phyloP scores from a whole-genome alignment of 768 basidiomycete genomes.

The Lentinus brumalis region DNA sequence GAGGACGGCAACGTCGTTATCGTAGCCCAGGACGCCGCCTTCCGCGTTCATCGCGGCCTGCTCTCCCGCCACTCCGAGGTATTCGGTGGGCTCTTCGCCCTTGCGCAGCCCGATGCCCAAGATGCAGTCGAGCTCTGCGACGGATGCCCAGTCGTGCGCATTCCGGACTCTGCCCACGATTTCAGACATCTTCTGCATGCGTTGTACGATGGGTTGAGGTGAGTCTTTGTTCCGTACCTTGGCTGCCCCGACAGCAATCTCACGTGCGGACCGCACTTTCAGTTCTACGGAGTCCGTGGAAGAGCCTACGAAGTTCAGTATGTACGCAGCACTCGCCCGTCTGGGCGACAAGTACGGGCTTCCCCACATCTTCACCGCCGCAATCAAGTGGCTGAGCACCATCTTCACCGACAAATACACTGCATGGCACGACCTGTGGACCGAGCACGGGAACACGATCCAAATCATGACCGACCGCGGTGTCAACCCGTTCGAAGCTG shows the following conservation, averaged over 20 bases:
- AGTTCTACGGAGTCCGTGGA: background rate
- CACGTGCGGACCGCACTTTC: background rate
- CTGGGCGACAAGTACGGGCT: conserved; percentile 16
- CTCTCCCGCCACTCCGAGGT: conserved; percentile 19
- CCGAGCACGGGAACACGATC: background rate
- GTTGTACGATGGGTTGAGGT: conserved; percentile 4
- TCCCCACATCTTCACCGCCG: background rate
- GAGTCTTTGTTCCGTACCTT: background rate
- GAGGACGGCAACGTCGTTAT: conserved; percentile 16
- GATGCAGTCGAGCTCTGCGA: background rate
- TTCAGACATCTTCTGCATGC: background rate
- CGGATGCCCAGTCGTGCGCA: conserved; percentile 10
- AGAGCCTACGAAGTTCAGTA: background rate
- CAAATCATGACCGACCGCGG: background rate
- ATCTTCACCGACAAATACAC: conserved; percentile 1
- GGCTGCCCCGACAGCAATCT: background rate
- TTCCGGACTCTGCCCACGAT: conserved; percentile 13
- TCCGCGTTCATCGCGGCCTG: conserved; percentile 19
- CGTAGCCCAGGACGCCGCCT: conserved; percentile 1
- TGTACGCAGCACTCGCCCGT: conserved; percentile 2
- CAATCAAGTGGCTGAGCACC: conserved; percentile 2
- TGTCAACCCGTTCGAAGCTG: conserved; percentile 2
- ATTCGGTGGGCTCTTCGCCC: conserved; percentile 10
- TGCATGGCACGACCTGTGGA: background rate
- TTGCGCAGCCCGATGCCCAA: conserved; percentile 4